A percentile compares a stretch with the other conserved stretches of the same genome.
Conservation (phyloP, 2,329 filamentous ascomycete species). For the Aureobasidium sp. region DNA sequence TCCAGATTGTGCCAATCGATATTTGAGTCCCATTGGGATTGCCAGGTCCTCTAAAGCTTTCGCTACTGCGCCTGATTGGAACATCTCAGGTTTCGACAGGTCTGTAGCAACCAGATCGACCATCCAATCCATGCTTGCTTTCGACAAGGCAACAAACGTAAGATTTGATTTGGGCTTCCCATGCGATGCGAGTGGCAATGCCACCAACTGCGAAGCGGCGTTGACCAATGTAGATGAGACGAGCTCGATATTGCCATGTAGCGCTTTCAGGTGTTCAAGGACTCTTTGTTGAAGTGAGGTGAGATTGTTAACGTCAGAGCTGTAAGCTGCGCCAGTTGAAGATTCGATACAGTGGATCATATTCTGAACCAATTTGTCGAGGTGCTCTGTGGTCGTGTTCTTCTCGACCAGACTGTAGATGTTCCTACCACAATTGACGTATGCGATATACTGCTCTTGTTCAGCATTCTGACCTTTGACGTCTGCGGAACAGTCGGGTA, state of each 20-base stretch:
- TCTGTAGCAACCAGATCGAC: conserved; percentile 52
- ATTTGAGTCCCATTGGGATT: conserved; percentile 68
- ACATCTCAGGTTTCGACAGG: conserved; percentile 56
- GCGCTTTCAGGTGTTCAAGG: conserved; percentile 56
- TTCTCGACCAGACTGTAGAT: conserved; percentile 67
- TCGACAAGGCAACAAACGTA: conserved; percentile 85
- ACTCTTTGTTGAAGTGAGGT: conserved; percentile 65
- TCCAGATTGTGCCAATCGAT: conserved; percentile 63
- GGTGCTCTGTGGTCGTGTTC: conserved; percentile 52
- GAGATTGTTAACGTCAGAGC: conserved; percentile 62
- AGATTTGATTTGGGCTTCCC: conserved; percentile 41
- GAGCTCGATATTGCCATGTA: conserved; percentile 56
- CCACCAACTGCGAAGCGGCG: conserved; percentile 61
- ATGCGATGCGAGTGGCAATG: conserved; percentile 52
- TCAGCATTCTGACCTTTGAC: conserved; percentile 37
- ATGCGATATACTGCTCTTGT: conserved; percentile 77
- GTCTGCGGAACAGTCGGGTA: conserved; percentile 17
- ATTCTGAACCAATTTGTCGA: conserved; percentile 61
- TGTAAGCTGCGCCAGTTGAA: conserved; percentile 59
- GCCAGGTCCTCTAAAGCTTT: conserved; percentile 58
- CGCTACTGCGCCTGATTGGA: conserved; percentile 57
- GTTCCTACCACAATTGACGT: conserved; percentile 65
- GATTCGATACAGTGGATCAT: conserved; percentile 62
- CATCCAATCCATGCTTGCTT: conserved; percentile 65
- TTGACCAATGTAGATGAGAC: conserved; percentile 60